phyloP scores from a whole-genome alignment of 2,329 filamentous ascomycete genomes.

The Ophiostoma novo-ulmi region DNA sequence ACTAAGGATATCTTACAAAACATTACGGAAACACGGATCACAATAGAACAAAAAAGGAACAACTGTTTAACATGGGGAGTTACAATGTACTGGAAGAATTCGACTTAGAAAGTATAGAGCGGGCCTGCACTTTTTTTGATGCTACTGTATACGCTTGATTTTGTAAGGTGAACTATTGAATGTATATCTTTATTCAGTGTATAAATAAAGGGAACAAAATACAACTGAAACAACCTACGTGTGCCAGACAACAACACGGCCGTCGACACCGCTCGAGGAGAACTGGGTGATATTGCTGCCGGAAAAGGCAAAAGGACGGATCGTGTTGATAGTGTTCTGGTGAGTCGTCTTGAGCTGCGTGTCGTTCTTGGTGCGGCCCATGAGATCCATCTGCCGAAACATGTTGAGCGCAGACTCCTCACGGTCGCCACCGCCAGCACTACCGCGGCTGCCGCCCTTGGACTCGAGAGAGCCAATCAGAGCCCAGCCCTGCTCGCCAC shows the following conservation, averaged over 20 bases:
- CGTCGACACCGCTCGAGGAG: conserved; percentile 81
- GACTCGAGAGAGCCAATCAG: conserved; percentile 74
- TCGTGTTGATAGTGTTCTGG: conserved; percentile 88
- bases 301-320: conserved; percentile 68
- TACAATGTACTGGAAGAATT: neutral
- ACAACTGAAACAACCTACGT: conserved; percentile 37
- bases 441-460: conserved; percentile 54
- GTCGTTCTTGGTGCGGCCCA: conserved; percentile 86
- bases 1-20: neutral
- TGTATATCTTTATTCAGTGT: neutral
- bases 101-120: conserved; percentile 1
- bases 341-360: conserved; percentile 93
- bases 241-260: conserved; percentile 74
- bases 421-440: conserved; percentile 55
- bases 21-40: neutral
- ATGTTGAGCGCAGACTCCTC: conserved; percentile 96
- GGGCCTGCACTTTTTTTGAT: conserved; percentile 7
- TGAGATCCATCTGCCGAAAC: conserved; percentile 98
- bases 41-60: neutral
- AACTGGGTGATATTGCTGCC: conserved; percentile 68
- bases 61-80: neutral
- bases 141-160: neutral
- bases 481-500: conserved; percentile 75
- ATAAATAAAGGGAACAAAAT: neutral
- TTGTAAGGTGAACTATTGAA: neutral